Base-by-base conservation (phyloP, 2,329 filamentous ascomycete genomes). In the Cercospora berteroae region DNA sequence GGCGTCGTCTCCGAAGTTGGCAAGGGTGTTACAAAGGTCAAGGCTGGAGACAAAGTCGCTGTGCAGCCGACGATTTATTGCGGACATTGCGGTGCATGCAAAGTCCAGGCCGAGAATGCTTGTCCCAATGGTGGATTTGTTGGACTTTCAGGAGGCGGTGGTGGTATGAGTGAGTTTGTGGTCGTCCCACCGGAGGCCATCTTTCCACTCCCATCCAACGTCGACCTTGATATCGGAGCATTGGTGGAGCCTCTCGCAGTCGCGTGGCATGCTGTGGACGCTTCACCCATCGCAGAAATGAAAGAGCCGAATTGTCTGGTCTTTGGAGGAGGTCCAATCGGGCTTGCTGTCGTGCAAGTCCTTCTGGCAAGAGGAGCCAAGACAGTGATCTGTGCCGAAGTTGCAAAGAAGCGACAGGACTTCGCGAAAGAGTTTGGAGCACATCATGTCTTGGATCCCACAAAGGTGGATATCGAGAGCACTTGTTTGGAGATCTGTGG, bases 231-330 rank as follows among this genome's bases (percentile, higher is more conserved):
- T 50, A 79, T 86, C 16, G 85, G 75, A n/a, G 87, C 88, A 0
- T 79, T 90, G 3, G 83, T 89, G 6, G 88, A 90, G 70, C 88
- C 88, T 0, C 78, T 90, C 2, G 81, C 86, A 0, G 87, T 90
- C 0, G 87, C 86, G 8, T 89, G 87, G 87, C 88, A 90, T 71
- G 87, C 87, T 0, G 83, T 88, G 9, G 80, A 81, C 5, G 78
- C 84, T 4, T 82, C 82, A 0, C 81, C 82, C 0, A 76, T 87
- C 39, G 80, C 81, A 12, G 57, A 69, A 1, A 63, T 73, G 2
- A 67, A 77, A 2, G 82, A 81, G 1, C 80, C 85, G 13, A 80
- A 80, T 0, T 84, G 84, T 1, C 73, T 90, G 20, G 81, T 90
- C 6, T 77, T 89, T 3, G 88, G 88, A 5, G 87, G 85, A 0